These are phyloP conservation scores for Prosopis cineraria DNA, from an alignment of 306 rosid genomes.

Conservation along the genomic window DNA sequence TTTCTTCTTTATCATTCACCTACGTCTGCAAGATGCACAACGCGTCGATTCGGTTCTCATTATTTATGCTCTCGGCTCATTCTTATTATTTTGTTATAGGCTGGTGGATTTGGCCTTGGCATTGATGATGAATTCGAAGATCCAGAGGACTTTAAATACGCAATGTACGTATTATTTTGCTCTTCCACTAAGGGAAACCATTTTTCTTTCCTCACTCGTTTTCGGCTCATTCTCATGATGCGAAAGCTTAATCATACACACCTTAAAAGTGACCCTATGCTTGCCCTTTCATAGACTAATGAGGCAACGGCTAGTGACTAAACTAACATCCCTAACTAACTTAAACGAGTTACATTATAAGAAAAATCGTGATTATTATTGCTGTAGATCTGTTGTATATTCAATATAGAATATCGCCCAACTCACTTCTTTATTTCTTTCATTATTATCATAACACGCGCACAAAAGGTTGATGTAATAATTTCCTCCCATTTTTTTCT, in stretches of 20 bases:
- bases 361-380: background rate
- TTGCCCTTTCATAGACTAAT: background rate
- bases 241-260: background rate
- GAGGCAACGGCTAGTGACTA: background rate
- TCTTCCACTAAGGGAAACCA: background rate
- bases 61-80: conserved; percentile 24
- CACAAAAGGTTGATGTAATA: conserved; percentile 12
- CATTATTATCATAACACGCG: background rate
- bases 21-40: conserved; percentile 2
- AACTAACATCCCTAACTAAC: background rate
- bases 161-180: conserved; percentile 52
- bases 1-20: background rate
- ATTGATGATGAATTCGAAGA: conserved; percentile 58
- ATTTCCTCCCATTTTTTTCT: background rate
- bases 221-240: background rate
- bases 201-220: conserved; percentile 7
- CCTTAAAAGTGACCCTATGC: too few species aligned
- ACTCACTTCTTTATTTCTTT: background rate
- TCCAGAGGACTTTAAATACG: conserved; percentile 44
- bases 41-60: background rate
- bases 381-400: background rate
- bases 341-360: background rate
- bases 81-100: conserved; percentile 46
- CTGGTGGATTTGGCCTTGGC: conserved; percentile 53
- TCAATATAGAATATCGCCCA: background rate